Percentiles rank a stretch among this genome's conserved stretches.
These are phyloP conservation scores for Diaporthe amygdali DNA, from an alignment of 2,329 filamentous ascomycete genomes.

Conservation along the genomic window DNA sequence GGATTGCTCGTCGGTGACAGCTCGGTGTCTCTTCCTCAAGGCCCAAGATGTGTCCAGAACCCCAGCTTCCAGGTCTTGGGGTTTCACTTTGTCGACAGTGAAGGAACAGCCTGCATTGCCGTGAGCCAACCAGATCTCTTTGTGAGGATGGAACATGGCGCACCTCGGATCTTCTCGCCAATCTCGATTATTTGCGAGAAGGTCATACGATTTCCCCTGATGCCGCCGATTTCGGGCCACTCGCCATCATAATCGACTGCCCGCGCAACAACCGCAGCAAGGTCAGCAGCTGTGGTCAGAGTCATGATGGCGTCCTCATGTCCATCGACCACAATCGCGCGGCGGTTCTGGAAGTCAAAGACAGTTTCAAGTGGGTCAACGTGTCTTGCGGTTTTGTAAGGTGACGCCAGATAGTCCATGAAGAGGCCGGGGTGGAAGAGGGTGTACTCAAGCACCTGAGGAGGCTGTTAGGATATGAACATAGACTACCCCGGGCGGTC, in stretches of 20 bases:
- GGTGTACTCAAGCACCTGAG: slow-evolving; percentile 58
- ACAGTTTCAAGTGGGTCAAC: slow-evolving; percentile 44
- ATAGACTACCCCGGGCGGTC: background rate
- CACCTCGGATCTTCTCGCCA: slow-evolving; percentile 32
- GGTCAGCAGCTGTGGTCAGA: slow-evolving; percentile 48
- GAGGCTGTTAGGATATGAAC: background rate
- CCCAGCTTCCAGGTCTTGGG: slow-evolving; percentile 53
- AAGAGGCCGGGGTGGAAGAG: slow-evolving; percentile 62
- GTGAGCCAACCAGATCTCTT: slow-evolving; percentile 7
- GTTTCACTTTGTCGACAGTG: slow-evolving; percentile 47
- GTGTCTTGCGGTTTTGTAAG: slow-evolving; percentile 50
- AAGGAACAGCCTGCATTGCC: slow-evolving; percentile 39
- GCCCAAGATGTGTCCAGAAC: slow-evolving; percentile 46
- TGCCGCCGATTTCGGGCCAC: slow-evolving; percentile 49
- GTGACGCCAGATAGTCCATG: slow-evolving; percentile 59
- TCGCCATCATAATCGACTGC: slow-evolving; percentile 49
- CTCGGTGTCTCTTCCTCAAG: slow-evolving; percentile 35
- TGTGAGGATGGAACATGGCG: background rate
- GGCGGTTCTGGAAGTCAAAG: slow-evolving; percentile 46
- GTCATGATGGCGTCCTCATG: slow-evolving; percentile 47
- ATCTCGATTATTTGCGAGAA: slow-evolving; percentile 44
- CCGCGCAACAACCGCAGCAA: slow-evolving; percentile 42
- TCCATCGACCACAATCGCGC: slow-evolving; percentile 48
- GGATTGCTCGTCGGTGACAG: slow-evolving; percentile 40
- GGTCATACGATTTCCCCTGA: slow-evolving; percentile 43